phyloP scores from a whole-genome alignment of 139 green algal genomes.

The Eudorina sp. region DNA sequence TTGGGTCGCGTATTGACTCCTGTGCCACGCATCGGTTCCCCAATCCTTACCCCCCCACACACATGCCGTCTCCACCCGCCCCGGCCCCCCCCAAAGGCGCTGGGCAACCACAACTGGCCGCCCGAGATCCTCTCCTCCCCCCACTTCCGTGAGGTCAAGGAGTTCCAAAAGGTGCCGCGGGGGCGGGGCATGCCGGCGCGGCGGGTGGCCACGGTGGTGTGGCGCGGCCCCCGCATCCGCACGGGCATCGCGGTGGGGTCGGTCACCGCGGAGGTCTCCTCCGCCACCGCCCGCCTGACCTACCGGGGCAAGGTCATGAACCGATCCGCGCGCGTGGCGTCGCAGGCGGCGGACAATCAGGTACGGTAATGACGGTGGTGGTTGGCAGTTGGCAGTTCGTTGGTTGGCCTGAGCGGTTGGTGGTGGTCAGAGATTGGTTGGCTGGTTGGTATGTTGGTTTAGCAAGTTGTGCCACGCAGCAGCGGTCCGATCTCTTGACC shows the following conservation, averaged over 20 bases:
- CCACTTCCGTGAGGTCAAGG: slow-evolving; percentile 4
- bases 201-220: neutral
- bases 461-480: neutral
- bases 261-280: neutral
- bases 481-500: too few relatives aligned
- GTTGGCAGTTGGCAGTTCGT: too few relatives aligned
- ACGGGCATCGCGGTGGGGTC: slow-evolving; percentile 18
- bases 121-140: neutral
- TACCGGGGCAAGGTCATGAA: slow-evolving; percentile 58
- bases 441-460: too few relatives aligned
- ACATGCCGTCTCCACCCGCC: neutral
- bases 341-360: slow-evolving; percentile 41
- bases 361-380: neutral
- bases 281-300: slow-evolving; percentile 19
- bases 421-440: too few relatives aligned
- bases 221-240: slow-evolving; percentile 17
- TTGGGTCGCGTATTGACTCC: too few relatives aligned
- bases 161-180: neutral
- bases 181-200: neutral
- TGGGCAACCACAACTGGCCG: neutral
- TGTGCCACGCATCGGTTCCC: too few relatives aligned
- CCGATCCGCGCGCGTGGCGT: slow-evolving; percentile 43
- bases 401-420: too few relatives aligned
- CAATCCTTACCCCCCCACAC: too few relatives aligned
- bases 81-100: too few relatives aligned